Base-by-base conservation (phyloP, 2,329 filamentous ascomycete species). In the Trichoderma sp. region DNA sequence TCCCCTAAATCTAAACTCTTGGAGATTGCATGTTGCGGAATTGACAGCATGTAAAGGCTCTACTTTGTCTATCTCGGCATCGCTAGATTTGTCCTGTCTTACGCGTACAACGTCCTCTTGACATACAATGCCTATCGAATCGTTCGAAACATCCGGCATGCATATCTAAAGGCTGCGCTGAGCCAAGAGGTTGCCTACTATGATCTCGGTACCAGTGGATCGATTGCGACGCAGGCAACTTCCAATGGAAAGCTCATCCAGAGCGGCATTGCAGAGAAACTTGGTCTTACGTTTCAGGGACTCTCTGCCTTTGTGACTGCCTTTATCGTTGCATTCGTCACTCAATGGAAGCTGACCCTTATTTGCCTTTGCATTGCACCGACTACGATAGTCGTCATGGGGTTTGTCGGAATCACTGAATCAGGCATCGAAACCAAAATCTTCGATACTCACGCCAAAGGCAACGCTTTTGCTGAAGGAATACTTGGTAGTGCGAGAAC, bases 51-150 rank as follows among this genome's bases (percentile, higher is more conserved):
- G 76, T 2, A 26, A 75, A 86, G 85, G 0, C 79, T 90, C 6
- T 89, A 86, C 76, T 88, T 90, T 74, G 81, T 90, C 30, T 90
- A 89, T 73, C 80, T 90, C 13, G 88, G 88, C 74, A 80, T 89
- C 65, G 87, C 79, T 0, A 84, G 86, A 58, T 86, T 89, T 72
- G 76, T 80, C 26, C 78, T 87, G 17, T 81, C 84, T 13, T 90
- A 89, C 73, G 76, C 83, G 20, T 82, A 83, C 76, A 82, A 82
- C 61, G 76, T 79, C 3, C 78, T 81, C 63, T 77, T 88, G 23
- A 87, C 85, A 3, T 84, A 87, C 50, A 81, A 85, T 4, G 85
- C 86, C 2, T 84, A 85, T 67, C 81, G 86, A 11, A 85, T 86
- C 4, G 86, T 86, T 3, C 84, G 85, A 70, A 84, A 81, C 36